A percentile compares a stretch with the other conserved stretches of the same genome.
phyloP scores from a whole-genome alignment of 2,329 filamentous ascomycete species.

The Stromatinia cepivora region DNA sequence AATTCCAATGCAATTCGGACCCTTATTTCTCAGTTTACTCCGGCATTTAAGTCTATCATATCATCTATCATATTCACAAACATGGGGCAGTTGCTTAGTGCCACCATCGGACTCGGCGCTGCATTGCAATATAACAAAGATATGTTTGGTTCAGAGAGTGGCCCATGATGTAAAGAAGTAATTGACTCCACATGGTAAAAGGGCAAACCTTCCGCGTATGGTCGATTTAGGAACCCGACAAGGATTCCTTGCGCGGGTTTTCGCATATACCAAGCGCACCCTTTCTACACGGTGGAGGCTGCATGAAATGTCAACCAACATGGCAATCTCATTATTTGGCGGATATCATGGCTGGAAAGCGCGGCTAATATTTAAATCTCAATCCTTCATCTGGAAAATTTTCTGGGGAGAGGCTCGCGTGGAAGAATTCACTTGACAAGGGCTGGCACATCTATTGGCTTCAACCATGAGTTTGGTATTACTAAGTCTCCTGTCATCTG shows the following conservation, averaged over 20 bases:
- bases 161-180: not conserved
- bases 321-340: not conserved
- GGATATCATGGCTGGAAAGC: not conserved
- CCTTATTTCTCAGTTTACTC: not conserved
- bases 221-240: not conserved
- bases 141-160: slow-evolving; percentile 2
- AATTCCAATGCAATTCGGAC: not conserved
- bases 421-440: not conserved
- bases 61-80: slow-evolving; percentile 1
- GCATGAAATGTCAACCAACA: not conserved
- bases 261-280: slow-evolving; percentile 3
- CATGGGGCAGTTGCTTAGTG: not conserved
- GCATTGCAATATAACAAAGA: not conserved
- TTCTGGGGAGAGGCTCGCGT: not conserved
- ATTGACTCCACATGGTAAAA: not conserved
- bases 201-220: not conserved
- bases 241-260: slow-evolving; percentile 12
- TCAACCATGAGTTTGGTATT: not conserved
- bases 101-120: slow-evolving; percentile 3
- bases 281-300: slow-evolving; percentile 10
- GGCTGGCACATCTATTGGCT: not conserved
- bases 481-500: not conserved
- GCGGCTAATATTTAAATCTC: slow-evolving; percentile 9
- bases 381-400: not conserved
- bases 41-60: not conserved